Percentiles rank a stretch among this genome's conserved stretches.
phyloP scores from a whole-genome alignment of 2,329 filamentous ascomycete genomes.

The Phaeosphaeria sp. region DNA sequence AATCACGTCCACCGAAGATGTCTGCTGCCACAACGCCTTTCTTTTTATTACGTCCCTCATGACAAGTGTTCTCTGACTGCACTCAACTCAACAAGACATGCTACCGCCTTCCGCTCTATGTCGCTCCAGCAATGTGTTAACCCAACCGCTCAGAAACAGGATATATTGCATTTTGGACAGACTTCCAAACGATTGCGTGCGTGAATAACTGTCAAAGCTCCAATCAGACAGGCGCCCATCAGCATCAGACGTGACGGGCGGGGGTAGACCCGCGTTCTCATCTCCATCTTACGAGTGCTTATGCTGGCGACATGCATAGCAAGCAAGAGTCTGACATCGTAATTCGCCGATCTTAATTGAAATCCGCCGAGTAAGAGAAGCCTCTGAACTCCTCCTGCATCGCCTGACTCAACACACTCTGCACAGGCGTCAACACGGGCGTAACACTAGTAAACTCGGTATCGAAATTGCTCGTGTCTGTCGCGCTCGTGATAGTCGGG shows the following conservation, averaged over 20 bases:
- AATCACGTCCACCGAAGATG: not conserved
- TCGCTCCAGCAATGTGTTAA: not conserved
- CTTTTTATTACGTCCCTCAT: slow-evolving; percentile 1
- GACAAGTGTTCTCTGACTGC: not conserved
- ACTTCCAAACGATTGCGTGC: not conserved
- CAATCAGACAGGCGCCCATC: not conserved
- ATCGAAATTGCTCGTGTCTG: slow-evolving; percentile 99
- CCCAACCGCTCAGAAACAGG: not conserved
- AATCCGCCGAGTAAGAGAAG: slow-evolving; percentile 96
- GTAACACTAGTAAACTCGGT: slow-evolving; percentile 98
- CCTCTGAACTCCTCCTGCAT: slow-evolving; percentile 99
- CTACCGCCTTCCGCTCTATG: not conserved
- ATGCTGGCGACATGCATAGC: not conserved
- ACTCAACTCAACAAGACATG: not conserved
- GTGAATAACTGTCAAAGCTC: not conserved
- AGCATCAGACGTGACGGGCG: not conserved
- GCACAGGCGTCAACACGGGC: slow-evolving; percentile 93
- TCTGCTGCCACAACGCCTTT: not conserved
- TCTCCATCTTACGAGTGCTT: not conserved
- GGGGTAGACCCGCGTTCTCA: not conserved
- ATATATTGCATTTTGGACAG: not conserved
- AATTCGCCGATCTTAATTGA: slow-evolving; percentile 57
- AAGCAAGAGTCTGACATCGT: not conserved
- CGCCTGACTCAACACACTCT: slow-evolving; percentile 68
- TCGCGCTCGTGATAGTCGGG: slow-evolving; percentile 87